Evolutionary conservation across 2,329 filamentous ascomycete species (phyloP).

Genomic region (Mollisiaceae sp.): DNA sequence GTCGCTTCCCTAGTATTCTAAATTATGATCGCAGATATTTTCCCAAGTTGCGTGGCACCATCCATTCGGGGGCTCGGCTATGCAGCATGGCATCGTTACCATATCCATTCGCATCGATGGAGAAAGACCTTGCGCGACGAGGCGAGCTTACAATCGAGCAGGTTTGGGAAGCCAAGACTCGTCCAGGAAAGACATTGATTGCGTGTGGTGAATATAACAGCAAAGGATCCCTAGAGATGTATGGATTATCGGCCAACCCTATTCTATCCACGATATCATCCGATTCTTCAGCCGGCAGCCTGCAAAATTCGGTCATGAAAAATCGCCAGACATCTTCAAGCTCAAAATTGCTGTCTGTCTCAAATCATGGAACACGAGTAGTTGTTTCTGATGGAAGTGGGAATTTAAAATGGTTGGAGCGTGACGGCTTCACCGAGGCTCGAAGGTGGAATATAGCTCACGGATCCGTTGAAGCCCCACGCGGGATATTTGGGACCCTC

Average conservation of each 20-base stretch:
- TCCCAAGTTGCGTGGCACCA: slow-evolving; percentile 74
- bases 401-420: slow-evolving; percentile 87
- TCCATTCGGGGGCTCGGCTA: slow-evolving; percentile 83
- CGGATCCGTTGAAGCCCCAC: slow-evolving; percentile 52
- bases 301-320: slow-evolving; percentile 61
- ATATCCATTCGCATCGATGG: slow-evolving; percentile 67
- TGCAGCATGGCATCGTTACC: slow-evolving; percentile 75
- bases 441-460: slow-evolving; percentile 60
- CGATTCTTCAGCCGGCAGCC: slow-evolving; percentile 40
- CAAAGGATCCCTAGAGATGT: slow-evolving; percentile 89
- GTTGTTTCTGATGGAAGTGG: slow-evolving; percentile 86
- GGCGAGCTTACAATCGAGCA: slow-evolving; percentile 61
- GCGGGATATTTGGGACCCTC: slow-evolving; percentile 47
- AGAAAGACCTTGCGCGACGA: slow-evolving; percentile 61
- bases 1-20: slow-evolving; percentile 85
- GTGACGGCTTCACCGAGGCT: slow-evolving; percentile 73
- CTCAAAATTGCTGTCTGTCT: slow-evolving; percentile 81
- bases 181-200: slow-evolving; percentile 68
- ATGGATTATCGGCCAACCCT: slow-evolving; percentile 59
- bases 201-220: slow-evolving; percentile 91
- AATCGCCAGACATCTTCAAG: slow-evolving; percentile 85
- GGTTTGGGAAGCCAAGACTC: slow-evolving; percentile 58
- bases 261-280: slow-evolving; percentile 38
- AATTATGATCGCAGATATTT: slow-evolving; percentile 90
- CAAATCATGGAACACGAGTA: slow-evolving; percentile 80